Percentiles rank a stretch among this genome's conserved stretches.
Conservation (phyloP, 2,329 filamentous ascomycete genomes). For the Phoma herbarum region DNA sequence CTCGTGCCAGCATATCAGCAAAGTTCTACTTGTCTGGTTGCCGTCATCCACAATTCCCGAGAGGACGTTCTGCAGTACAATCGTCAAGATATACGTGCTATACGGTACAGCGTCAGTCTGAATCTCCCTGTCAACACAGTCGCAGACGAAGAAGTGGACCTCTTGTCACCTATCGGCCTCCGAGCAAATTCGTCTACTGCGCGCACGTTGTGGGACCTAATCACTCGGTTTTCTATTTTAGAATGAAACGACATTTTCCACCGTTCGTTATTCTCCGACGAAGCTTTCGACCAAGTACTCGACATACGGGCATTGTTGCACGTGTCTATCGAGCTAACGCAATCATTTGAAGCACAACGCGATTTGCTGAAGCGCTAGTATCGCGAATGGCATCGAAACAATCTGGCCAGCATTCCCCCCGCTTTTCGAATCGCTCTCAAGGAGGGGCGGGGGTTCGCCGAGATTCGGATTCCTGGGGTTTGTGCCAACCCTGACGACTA, state of each 20-base stretch:
- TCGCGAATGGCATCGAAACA: neutral
- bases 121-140: slow-evolving; percentile 24
- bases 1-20: too few species aligned
- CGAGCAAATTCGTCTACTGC: neutral
- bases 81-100: slow-evolving; percentile 11
- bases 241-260: slow-evolving; percentile 14
- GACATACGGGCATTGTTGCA: slow-evolving; percentile 4
- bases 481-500: neutral
- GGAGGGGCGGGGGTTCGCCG: too few species aligned
- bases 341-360: neutral
- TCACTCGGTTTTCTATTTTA: slow-evolving; percentile 2
- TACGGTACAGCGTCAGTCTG: slow-evolving; percentile 19
- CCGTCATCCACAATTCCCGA: neutral
- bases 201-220: neutral
- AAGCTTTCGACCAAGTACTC: slow-evolving; percentile 1
- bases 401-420: slow-evolving; percentile 8
- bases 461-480: neutral
- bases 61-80: slow-evolving; percentile 22
- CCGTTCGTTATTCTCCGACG: slow-evolving; percentile 14
- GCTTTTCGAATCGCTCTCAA: neutral
- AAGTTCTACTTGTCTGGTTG: neutral
- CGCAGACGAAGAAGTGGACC: slow-evolving; percentile 5
- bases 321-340: neutral
- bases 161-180: neutral
- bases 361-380: neutral